Percentiles rank a stretch among this genome's conserved stretches.
Conservation (phyloP, 257 asterid species). For the Nyctanthes arbortristis region DNA sequence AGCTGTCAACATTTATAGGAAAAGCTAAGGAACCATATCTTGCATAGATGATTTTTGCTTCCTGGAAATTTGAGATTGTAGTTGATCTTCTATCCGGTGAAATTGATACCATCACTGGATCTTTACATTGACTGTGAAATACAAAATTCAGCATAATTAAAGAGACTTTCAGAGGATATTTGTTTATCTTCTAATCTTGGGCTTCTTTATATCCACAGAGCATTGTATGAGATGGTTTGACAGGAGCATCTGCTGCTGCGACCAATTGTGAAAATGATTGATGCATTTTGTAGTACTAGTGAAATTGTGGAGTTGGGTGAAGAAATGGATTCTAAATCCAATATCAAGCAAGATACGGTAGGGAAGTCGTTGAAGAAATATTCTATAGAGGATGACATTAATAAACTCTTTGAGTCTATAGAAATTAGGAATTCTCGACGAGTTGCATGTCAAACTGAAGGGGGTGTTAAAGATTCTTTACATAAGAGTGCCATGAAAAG, state of each 20-base stretch:
- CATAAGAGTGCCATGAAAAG: slow-evolving; percentile 81
- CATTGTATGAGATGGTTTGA: slow-evolving; percentile 42
- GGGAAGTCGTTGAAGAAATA: slow-evolving; percentile 37
- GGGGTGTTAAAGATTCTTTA: slow-evolving; percentile 31
- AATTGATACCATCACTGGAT: slow-evolving; percentile 20
- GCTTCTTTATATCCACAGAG: slow-evolving; percentile 20
- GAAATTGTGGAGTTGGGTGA: slow-evolving; percentile 67
- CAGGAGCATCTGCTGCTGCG: slow-evolving; percentile 22
- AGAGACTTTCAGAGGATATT: slow-evolving; percentile 21
- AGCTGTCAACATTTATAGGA: neutral
- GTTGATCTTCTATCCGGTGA: slow-evolving; percentile 27
- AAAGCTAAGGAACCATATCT: neutral
- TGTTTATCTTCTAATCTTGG: slow-evolving; percentile 6
- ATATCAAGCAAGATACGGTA: slow-evolving; percentile 24
- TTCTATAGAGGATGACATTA: slow-evolving; percentile 61
- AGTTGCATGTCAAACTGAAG: slow-evolving; percentile 35
- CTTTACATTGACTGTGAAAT: neutral
- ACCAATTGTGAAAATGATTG: slow-evolving; percentile 31
- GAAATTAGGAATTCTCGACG: slow-evolving; percentile 47
- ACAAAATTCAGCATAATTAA: slow-evolving; percentile 24
- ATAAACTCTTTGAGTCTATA: slow-evolving; percentile 74
- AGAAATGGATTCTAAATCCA: slow-evolving; percentile 33
- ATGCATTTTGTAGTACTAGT: slow-evolving; percentile 36
- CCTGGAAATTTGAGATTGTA: slow-evolving; percentile 18
- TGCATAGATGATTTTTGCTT: slow-evolving; percentile 8